Base-by-base conservation (phyloP, 2,329 filamentous ascomycete species). In the Hymenoscyphus fraxineus region DNA sequence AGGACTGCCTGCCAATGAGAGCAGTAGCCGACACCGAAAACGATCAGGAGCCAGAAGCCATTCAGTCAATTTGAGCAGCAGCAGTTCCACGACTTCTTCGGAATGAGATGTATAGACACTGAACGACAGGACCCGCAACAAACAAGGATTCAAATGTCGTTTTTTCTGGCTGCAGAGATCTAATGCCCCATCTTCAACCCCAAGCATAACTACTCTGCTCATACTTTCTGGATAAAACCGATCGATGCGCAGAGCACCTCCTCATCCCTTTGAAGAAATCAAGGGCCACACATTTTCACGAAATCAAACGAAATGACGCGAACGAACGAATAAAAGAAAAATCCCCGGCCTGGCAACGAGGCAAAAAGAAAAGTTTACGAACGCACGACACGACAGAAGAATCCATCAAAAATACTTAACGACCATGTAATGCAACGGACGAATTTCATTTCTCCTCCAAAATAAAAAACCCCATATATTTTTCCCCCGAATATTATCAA, bases 1-100 rank as follows among this genome's bases (percentile, higher is more conserved):
- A 77, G 86, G 86, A 59, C 80, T 89, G 44, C 86, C 86, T 69
- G 78, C 84, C 64, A 75, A 71, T 69, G 74, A 76, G 68, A 71
- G 70, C 54, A 70, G 66, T 68, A 67, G 70, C 58, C 71, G 74
- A 65, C 71, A 74, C 67, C 71, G 68, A 64, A 71, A 60, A 64
- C 67, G 68, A 61, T 61, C 69, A 59, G 73, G 73, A 61, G 68
- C 70, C 62, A 68, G 73, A 57, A 73, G 72, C 61, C 72, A 75
- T 67, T 73, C 73, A 65, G 71, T 73, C 62, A 73, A 72, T 64
- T 68, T 74, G 63, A 75, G 73, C 69, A 75, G 72, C 73, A 75
- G 74, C 71, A 70, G 68, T 69, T 75, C 74, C 54, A 74, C 73
- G 54, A 69, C 73, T 38, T 75, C 74, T 59, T 73, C 71, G 58